These are phyloP conservation scores for Pouteria glomerata DNA, from an alignment of 148 eudicot species.

Conservation along the genomic window DNA sequence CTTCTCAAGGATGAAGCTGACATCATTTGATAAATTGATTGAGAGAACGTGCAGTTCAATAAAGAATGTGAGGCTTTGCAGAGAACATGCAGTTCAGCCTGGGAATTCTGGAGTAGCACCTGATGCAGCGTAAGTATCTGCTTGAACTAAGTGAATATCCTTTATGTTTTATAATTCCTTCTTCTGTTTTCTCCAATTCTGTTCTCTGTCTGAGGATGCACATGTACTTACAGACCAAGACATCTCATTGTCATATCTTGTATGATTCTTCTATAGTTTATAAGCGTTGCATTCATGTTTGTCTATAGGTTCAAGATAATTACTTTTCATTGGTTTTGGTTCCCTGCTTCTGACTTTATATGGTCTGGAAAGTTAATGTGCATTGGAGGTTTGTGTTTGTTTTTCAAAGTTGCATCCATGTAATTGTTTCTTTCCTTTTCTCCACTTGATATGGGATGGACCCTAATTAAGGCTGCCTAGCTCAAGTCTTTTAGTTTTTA, in stretches of 20 bases:
- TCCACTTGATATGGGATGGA: too few relatives aligned
- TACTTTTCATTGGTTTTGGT: background rate
- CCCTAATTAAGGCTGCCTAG: background rate
- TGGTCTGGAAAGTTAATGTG: background rate
- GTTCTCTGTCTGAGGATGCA: background rate
- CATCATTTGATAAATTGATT: constrained; percentile 81
- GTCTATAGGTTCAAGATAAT: background rate
- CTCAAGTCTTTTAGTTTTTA: background rate
- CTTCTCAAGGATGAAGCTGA: constrained; percentile 71
- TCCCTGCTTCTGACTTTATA: background rate
- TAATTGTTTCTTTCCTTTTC: background rate
- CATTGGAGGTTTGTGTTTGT: background rate
- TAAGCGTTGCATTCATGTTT: background rate
- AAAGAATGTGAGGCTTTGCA: constrained; percentile 71
- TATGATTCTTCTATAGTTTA: too few relatives aligned
- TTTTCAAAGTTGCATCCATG: background rate
- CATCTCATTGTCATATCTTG: background rate
- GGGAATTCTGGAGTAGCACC: constrained; percentile 88
- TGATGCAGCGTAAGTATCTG: constrained; percentile 83
- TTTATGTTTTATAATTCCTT: background rate
- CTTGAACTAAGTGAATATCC: background rate
- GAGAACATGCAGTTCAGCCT: constrained; percentile 68
- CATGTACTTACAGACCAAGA: background rate
- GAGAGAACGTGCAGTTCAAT: constrained; percentile 80
- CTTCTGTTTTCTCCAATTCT: background rate